Evolutionary conservation across 139 green algal species (phyloP), one percentile per base, ranked within the genome.

Genomic region (Tetradesmus obliquus): DNA sequence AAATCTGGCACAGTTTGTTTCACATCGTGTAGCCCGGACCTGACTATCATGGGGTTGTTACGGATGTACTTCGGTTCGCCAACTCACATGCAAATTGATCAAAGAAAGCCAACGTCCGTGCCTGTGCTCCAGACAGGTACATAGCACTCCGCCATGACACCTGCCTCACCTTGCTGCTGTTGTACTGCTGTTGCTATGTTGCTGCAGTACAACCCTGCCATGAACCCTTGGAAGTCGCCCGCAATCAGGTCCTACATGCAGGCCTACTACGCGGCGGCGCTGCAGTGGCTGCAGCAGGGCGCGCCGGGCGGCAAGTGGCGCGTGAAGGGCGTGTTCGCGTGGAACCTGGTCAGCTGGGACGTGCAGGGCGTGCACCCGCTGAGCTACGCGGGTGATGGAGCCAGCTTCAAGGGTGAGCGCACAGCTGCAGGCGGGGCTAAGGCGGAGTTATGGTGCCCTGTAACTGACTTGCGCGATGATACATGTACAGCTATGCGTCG

Each of bases 281-380:
- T 90, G 85, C 66, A 90, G 85, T 90, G 85, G 85, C 85, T 90
- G 15, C 22, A 58, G 60, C 15, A 45, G 12, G 85, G 85, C 51
- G 66, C 85, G 13, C 13, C 20, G 55, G 60, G 85, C 60, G 32
- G 7, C 12, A 76, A 82, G 10, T 90, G 72, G 60, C 55, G 24
- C 51, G 53, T 90, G 60, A 81, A 90, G 22, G 85, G 87, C 32
- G 87, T 91, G 71, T 91, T 86, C 71, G 54, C 76, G 45, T 91
- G 87, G 87, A 91, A 91, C 72, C 71, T 91, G 19, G 87, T 84
- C 45, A 86, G 72, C 87, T 91, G 87, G 79, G 74, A 91, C 55
- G 88, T 89, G 45, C 60, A 82, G 60, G 85, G 85, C 4, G 66
- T 90, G 17, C 85, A 90, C 60, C 85, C 85, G 32, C 60, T 90